A percentile compares a stretch with the other conserved stretches of the same genome.
phyloP scores from a whole-genome alignment of 306 rosid genomes.

The Rubus idaeus region DNA sequence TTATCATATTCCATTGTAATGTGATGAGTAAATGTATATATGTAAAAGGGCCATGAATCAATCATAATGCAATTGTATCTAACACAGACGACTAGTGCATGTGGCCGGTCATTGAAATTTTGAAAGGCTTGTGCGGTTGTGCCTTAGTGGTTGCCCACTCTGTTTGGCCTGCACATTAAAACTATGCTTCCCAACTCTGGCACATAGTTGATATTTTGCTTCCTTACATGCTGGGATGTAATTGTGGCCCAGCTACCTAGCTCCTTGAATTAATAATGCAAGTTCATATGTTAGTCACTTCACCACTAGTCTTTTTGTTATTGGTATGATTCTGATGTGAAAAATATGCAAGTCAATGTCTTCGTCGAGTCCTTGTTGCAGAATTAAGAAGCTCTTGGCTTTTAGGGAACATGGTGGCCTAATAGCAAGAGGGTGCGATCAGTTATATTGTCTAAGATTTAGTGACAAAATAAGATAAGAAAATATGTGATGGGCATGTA shows the following conservation, averaged over 20 bases:
- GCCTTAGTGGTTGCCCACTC: constrained; percentile 16
- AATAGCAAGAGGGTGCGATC: background rate
- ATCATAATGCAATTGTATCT: background rate
- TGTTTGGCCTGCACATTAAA: constrained; percentile 9
- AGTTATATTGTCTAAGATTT: background rate
- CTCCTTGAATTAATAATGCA: background rate
- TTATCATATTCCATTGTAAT: background rate
- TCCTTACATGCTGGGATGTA: constrained; percentile 7
- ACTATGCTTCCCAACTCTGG: background rate
- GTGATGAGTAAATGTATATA: background rate
- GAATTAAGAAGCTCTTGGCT: background rate
- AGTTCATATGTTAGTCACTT: background rate
- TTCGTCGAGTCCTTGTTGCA: background rate
- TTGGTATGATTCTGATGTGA: background rate
- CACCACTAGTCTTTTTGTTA: background rate
- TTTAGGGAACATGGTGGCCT: background rate
- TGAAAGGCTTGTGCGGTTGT: background rate
- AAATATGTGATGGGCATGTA: background rate
- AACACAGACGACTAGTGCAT: background rate
- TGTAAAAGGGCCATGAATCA: background rate
- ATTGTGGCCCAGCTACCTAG: background rate
- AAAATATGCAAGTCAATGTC: background rate
- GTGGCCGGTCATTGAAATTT: background rate
- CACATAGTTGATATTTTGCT: background rate
- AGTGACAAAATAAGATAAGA: no score